Evolutionary conservation across 768 basidiomycete genomes (phyloP).

Genomic region (Boletus sp.): DNA sequence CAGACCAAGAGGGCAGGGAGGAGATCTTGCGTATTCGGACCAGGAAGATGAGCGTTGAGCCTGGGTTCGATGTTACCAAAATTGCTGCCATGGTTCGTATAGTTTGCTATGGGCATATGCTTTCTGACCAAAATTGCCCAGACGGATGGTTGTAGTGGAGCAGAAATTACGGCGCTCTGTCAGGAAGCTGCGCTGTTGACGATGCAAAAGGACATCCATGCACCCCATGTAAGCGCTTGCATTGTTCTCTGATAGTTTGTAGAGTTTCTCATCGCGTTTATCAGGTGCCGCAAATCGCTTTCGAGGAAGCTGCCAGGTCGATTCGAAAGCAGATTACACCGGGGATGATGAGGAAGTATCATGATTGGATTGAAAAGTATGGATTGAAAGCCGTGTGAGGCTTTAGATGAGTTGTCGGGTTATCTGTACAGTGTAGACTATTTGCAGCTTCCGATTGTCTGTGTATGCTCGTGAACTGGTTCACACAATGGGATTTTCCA

Average conservation of each 20-base stretch:
- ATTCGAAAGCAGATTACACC: slow-evolving; percentile 85
- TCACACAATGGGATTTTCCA: background rate
- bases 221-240: slow-evolving; percentile 57
- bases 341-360: slow-evolving; percentile 66
- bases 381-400: slow-evolving; percentile 21
- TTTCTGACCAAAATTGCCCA: slow-evolving; percentile 31
- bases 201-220: slow-evolving; percentile 84
- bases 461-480: background rate
- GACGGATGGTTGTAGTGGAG: slow-evolving; percentile 96
- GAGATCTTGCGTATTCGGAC: slow-evolving; percentile 85
- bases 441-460: background rate
- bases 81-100: slow-evolving; percentile 64
- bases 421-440: background rate
- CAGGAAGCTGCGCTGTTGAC: slow-evolving; percentile 93
- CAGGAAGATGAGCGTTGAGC: slow-evolving; percentile 75
- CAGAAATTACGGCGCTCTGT: slow-evolving; percentile 87
- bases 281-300: slow-evolving; percentile 73
- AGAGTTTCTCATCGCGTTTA: background rate
- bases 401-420: background rate
- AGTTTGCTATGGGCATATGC: background rate
- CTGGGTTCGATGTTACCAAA: slow-evolving; percentile 57
- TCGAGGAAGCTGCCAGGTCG: slow-evolving; percentile 66
- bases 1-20: slow-evolving; percentile 70
- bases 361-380: slow-evolving; percentile 55
- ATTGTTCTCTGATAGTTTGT: background rate